Conservation (phyloP, 805 yeast genomes). For the Kazachstania kunashirensis region DNA sequence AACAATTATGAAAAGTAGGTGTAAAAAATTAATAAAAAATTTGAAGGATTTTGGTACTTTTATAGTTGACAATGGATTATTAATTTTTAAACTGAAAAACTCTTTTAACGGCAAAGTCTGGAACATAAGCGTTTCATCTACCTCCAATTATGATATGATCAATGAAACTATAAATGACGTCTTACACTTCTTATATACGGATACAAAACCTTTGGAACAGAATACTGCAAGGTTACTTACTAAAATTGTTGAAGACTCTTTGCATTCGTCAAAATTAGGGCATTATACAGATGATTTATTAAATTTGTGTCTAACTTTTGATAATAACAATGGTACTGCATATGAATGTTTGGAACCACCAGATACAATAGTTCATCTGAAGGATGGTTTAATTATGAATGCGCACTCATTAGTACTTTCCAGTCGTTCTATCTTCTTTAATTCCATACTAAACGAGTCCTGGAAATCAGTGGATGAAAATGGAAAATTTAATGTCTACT, state of each 20-base stretch:
- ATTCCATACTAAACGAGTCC: constrained; percentile 41
- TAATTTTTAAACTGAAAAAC: constrained; percentile 2
- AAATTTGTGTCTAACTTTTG: background rate
- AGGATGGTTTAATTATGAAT: constrained; percentile 33
- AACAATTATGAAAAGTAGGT: constrained; percentile 13
- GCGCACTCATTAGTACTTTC: constrained; percentile 47
- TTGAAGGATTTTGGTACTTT: constrained; percentile 4
- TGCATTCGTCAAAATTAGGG: constrained; percentile 12
- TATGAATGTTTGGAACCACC: constrained; percentile 3
- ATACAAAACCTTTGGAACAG: constrained; percentile 13
- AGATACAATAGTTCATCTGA: constrained; percentile 40
- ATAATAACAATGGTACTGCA: background rate
- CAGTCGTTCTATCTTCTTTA: constrained; percentile 55
- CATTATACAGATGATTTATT: constrained; percentile 5
- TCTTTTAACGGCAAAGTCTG: constrained; percentile 1
- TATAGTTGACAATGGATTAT: constrained; percentile 4
- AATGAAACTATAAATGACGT: constrained; percentile 2
- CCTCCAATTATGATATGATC: background rate
- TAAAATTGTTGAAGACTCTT: constrained; percentile 13
- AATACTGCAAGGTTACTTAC: constrained; percentile 9
- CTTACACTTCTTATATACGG: constrained; percentile 21
- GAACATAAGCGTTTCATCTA: constrained; percentile 4
- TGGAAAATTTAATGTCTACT: constrained; percentile 27
- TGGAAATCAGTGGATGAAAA: constrained; percentile 36
- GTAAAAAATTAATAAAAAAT: constrained; percentile 6